Conservation (phyloP, 805 yeast species). For the Wickerhamiella brachini region DNA sequence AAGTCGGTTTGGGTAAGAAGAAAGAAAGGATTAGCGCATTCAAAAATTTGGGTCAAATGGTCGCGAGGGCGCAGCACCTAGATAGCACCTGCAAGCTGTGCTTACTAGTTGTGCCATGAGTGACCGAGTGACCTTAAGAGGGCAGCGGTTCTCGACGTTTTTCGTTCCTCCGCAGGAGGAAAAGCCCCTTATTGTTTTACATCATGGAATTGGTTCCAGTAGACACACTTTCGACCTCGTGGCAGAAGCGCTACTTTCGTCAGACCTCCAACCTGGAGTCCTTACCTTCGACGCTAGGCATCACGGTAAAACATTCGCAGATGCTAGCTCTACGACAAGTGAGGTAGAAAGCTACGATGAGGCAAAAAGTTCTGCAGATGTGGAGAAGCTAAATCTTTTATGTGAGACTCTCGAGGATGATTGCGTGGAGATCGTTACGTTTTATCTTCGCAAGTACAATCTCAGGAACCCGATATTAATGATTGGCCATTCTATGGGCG, state of each 20-base stretch:
- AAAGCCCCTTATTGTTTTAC: conserved; percentile 54
- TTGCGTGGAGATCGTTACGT: conserved; percentile 33
- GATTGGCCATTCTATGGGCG: conserved; percentile 90
- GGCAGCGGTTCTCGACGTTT: conserved; percentile 23
- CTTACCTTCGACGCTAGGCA: conserved; percentile 73
- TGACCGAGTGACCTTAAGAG: conserved; percentile 1
- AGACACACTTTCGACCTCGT: conserved; percentile 61
- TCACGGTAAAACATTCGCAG: conserved; percentile 47
- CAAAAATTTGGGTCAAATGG: too few species aligned
- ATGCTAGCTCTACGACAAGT: background rate
- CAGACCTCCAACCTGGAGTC: conserved; percentile 40
- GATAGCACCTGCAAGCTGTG: background rate
- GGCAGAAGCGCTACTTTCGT: conserved; percentile 24
- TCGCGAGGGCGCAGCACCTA: too few species aligned
- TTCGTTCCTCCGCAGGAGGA: conserved; percentile 37
- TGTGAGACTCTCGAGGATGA: conserved; percentile 46
- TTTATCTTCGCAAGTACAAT: conserved; percentile 24
- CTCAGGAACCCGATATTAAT: conserved; percentile 32
- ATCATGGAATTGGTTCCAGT: conserved; percentile 94
- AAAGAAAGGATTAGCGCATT: too few species aligned
- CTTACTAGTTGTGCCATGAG: background rate
- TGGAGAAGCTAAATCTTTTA: conserved; percentile 27
- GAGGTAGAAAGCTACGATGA: background rate
- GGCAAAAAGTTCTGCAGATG: background rate
- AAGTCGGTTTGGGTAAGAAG: too few species aligned